phyloP scores from a whole-genome alignment of 2,329 filamentous ascomycete species.

The Penicillium olsonii region DNA sequence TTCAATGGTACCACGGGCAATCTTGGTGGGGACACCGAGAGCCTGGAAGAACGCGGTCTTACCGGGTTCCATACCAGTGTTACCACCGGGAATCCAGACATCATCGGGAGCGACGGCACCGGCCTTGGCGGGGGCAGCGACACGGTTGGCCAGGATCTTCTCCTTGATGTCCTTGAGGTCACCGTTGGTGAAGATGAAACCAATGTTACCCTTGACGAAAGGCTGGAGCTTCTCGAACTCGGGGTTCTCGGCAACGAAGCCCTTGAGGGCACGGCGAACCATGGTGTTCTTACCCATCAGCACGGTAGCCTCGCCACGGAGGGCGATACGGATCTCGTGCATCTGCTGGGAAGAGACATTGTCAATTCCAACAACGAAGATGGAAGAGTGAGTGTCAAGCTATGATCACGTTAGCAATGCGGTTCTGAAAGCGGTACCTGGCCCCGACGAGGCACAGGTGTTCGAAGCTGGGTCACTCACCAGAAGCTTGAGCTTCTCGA shows the following conservation, averaged over 20 bases:
- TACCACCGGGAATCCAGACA: conserved; percentile 94
- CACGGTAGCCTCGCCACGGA: conserved; percentile 90
- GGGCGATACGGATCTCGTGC: conserved; percentile 96
- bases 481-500: conserved; percentile 98
- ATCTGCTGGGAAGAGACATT: conserved; percentile 99
- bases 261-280: conserved; percentile 97
- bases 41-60: conserved; percentile 99
- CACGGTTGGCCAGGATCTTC: conserved; percentile 95
- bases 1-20: conserved; percentile 99
- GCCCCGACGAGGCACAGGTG: neutral
- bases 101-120: conserved; percentile 92
- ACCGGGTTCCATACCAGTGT: conserved; percentile 99
- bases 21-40: conserved; percentile 99
- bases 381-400: conserved; percentile 91
- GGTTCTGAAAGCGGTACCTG: neutral
- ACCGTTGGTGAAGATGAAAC: conserved; percentile 98
- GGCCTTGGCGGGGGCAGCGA: conserved; percentile 95
- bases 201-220: conserved; percentile 94
- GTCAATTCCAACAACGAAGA: conserved; percentile 97
- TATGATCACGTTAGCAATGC: neutral
- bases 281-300: conserved; percentile 99
- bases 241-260: conserved; percentile 83
- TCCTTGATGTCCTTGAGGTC: conserved; percentile 91
- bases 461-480: neutral
- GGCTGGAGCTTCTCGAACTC: conserved; percentile 98